phyloP scores from a whole-genome alignment of 2,329 filamentous ascomycete species.

The Fusarium paranaense region DNA sequence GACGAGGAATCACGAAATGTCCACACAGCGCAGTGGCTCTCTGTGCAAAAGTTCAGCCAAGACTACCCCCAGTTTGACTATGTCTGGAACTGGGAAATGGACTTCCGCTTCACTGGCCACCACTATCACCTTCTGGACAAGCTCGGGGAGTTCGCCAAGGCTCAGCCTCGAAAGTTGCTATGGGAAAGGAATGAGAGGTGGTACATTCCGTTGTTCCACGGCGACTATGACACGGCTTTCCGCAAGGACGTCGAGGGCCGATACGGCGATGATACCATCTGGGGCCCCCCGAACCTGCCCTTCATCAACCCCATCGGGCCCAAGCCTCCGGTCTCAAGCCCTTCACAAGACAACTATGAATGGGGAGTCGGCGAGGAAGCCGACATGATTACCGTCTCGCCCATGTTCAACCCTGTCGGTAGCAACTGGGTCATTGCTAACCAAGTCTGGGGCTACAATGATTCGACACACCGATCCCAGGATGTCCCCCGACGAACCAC shows the following conservation, averaged over 20 bases:
- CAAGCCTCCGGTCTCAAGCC: slow-evolving; percentile 68
- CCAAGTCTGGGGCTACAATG: slow-evolving; percentile 75
- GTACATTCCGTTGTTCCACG: slow-evolving; percentile 77
- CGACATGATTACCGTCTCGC: slow-evolving; percentile 79
- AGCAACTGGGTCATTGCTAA: slow-evolving; percentile 80
- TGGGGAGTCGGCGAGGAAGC: slow-evolving; percentile 84
- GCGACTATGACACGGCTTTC: slow-evolving; percentile 75
- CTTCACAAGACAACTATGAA: slow-evolving; percentile 74
- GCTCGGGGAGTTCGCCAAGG: slow-evolving; percentile 70
- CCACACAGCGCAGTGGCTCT: slow-evolving; percentile 75
- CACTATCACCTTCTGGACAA: slow-evolving; percentile 83
- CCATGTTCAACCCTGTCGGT: slow-evolving; percentile 80
- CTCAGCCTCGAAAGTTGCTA: slow-evolving; percentile 76
- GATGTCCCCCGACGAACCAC: slow-evolving; percentile 78
- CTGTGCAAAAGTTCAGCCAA: slow-evolving; percentile 79
- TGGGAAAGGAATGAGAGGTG: slow-evolving; percentile 81
- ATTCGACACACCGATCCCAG: slow-evolving; percentile 59
- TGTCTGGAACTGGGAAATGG: slow-evolving; percentile 91
- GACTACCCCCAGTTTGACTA: slow-evolving; percentile 84
- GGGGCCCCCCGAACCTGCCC: slow-evolving; percentile 72
- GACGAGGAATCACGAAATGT: slow-evolving; percentile 66
- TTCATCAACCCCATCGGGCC: slow-evolving; percentile 72
- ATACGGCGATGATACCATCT: slow-evolving; percentile 68
- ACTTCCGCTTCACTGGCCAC: slow-evolving; percentile 82
- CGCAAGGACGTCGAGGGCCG: slow-evolving; percentile 70